Evolutionary conservation across 2,329 filamentous ascomycete species (phyloP).

Genomic region (Fusarium torulosum): DNA sequence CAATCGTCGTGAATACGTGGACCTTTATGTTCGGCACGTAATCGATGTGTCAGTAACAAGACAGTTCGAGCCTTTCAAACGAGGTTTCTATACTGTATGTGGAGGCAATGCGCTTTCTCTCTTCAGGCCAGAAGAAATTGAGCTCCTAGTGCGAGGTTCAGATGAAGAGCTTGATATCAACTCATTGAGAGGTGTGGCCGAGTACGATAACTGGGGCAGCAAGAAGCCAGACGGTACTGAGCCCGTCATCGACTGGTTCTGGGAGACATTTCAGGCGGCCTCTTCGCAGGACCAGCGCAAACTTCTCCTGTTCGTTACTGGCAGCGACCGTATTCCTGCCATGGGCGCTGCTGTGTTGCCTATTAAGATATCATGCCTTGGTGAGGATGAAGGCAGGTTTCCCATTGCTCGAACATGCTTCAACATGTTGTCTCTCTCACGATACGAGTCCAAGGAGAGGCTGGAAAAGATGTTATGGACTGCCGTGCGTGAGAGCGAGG

Average conservation of each 20-base stretch:
- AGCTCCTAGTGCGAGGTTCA: slow-evolving; percentile 85
- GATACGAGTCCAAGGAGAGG: slow-evolving; percentile 74
- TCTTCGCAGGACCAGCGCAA: slow-evolving; percentile 77
- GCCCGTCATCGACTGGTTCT: slow-evolving; percentile 85
- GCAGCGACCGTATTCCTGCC: slow-evolving; percentile 89
- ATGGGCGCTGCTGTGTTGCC: slow-evolving; percentile 84
- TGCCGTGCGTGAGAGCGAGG: slow-evolving; percentile 90
- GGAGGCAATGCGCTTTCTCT: slow-evolving; percentile 88
- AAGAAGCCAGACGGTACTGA: slow-evolving; percentile 69
- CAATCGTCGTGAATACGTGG: slow-evolving; percentile 88
- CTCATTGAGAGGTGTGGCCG: slow-evolving; percentile 79
- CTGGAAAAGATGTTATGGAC: slow-evolving; percentile 82
- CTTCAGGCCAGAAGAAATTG: slow-evolving; percentile 92
- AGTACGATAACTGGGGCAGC: slow-evolving; percentile 83
- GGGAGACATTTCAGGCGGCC: slow-evolving; percentile 80
- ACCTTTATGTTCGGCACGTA: slow-evolving; percentile 83
- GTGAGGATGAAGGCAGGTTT: slow-evolving; percentile 79
- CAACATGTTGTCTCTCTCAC: slow-evolving; percentile 83
- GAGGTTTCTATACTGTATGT: slow-evolving; percentile 93
- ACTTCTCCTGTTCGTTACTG: slow-evolving; percentile 87
- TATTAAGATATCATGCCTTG: slow-evolving; percentile 81
- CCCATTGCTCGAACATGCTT: slow-evolving; percentile 93
- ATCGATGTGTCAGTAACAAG: slow-evolving; percentile 82
- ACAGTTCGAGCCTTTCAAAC: slow-evolving; percentile 94
- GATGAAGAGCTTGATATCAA: slow-evolving; percentile 85